Conservation (phyloP, 371 early-diverging fungal species). For the Zychaea mexicana region DNA sequence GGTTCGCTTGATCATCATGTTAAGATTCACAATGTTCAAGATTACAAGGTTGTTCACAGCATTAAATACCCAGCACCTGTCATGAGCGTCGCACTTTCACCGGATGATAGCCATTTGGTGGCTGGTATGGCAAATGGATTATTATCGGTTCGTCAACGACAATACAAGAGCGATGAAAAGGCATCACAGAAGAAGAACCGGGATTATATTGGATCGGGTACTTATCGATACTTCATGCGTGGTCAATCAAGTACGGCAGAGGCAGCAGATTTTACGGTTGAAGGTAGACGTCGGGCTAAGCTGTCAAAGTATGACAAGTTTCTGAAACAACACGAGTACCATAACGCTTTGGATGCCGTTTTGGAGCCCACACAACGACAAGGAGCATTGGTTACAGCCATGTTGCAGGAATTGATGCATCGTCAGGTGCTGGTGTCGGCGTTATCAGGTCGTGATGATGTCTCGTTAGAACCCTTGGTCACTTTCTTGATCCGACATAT, state of each 20-base stretch:
- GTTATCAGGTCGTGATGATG: slow-evolving; percentile 87
- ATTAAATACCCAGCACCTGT: slow-evolving; percentile 93
- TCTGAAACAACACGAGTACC: slow-evolving; percentile 82
- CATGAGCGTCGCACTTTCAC: slow-evolving; percentile 81
- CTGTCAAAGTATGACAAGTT: slow-evolving; percentile 81
- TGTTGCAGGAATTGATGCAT: slow-evolving; percentile 88
- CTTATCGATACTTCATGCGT: slow-evolving; percentile 74
- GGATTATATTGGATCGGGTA: slow-evolving; percentile 53
- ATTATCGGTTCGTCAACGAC: slow-evolving; percentile 83
- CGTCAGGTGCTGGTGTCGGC: slow-evolving; percentile 82
- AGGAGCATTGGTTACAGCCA: slow-evolving; percentile 62
- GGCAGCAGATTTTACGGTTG: slow-evolving; percentile 72
- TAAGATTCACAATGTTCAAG: slow-evolving; percentile 86
- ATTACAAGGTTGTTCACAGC: slow-evolving; percentile 85
- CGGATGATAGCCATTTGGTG: slow-evolving; percentile 85
- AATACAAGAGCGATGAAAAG: slow-evolving; percentile 59
- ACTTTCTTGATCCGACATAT: slow-evolving; percentile 80
- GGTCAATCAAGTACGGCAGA: slow-evolving; percentile 47
- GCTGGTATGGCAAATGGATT: slow-evolving; percentile 94
- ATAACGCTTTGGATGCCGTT: slow-evolving; percentile 86
- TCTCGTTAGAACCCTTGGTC: slow-evolving; percentile 78
- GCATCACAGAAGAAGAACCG: slow-evolving; percentile 51
- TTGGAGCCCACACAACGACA: slow-evolving; percentile 39
- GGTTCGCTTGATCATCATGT: slow-evolving; percentile 96
- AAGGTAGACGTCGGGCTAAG: slow-evolving; percentile 58